phyloP scores from a whole-genome alignment of 2,329 filamentous ascomycete genomes.

The Aspergillus floridensis region DNA sequence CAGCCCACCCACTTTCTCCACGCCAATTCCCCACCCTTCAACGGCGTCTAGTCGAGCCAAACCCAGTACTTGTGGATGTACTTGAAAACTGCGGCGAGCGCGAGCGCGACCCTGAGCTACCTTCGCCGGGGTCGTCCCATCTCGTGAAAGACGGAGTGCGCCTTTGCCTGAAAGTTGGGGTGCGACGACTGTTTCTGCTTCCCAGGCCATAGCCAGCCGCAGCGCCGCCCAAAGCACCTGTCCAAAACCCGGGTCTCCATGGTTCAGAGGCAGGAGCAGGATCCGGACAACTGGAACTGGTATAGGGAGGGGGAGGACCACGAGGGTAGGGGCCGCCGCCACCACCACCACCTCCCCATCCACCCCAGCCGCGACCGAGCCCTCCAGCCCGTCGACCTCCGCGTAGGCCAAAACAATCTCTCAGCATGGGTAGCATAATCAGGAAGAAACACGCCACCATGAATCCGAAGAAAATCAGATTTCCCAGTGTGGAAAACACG shows the following conservation, averaged over 20 bases:
- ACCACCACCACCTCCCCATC: conserved; percentile 30
- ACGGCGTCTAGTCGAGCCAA: conserved; percentile 45
- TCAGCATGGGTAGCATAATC: conserved; percentile 27
- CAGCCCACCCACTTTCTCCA: background rate
- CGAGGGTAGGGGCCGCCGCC: conserved; percentile 24
- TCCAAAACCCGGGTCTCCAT: conserved; percentile 50
- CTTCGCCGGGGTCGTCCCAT: conserved; percentile 31
- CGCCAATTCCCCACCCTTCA: conserved; percentile 16
- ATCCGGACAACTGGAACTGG: conserved; percentile 30
- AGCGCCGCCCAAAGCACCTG: conserved; percentile 43
- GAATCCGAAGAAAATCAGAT: conserved; percentile 36
- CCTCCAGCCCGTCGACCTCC: conserved; percentile 27
- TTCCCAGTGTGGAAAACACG: conserved; percentile 16
- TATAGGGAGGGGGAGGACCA: conserved; percentile 43
- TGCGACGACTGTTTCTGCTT: conserved; percentile 22
- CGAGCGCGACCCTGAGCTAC: conserved; percentile 31
- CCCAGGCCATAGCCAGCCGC: conserved; percentile 44
- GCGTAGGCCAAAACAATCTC: conserved; percentile 24
- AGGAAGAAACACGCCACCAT: conserved; percentile 28
- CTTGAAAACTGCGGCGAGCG: conserved; percentile 34
- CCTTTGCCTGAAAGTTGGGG: conserved; percentile 18
- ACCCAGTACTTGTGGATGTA: conserved; percentile 41
- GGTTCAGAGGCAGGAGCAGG: conserved; percentile 18
- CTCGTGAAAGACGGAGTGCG: conserved; percentile 15
- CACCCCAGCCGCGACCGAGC: conserved; percentile 35